Base-by-base conservation (phyloP, 352 stramenopile genomes). In the Pythium periplocum region DNA sequence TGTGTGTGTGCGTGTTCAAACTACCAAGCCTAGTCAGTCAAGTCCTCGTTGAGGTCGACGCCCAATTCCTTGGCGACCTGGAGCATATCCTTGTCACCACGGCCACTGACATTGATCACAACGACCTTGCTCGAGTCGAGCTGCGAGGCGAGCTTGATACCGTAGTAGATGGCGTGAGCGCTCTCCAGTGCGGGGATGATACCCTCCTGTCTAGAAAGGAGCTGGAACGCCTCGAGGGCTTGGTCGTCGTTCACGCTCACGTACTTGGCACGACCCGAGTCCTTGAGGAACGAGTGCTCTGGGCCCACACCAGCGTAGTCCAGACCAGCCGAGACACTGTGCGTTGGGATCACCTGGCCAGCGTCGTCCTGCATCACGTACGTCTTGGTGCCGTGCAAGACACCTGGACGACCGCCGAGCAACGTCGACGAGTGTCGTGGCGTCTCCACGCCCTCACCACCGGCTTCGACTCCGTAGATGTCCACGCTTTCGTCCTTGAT, bases 51-150 rank as follows among this genome's bases (percentile, higher is more conserved):
- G 36, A 93, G 66, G 75, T 98, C 92, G 6, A 99, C 91, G 34
- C 94, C 93, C 55, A 98, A 88, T 48, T 97, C 93, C 66, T 95
- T 97, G 33, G 97, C 96, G 31, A 99, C 90, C 63, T 98, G 96
- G 33, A 98, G 84, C 96, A 99, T 99, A 71, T 99, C 96, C 83
- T 99, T 99, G 77, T 99, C 97, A 45, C 97, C 96, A 42, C 97
- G 89, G 26, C 97, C 97, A 78, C 93, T 98, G 59, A 99, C 86
- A 73, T 98, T 98, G 53, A 99, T 97, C 2, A 99, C 89, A 57
- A 99, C 79, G 63, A 90, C 93, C 76, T 95, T 96, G 59, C 86
- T 91, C 33, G 82, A 65, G 30, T 77, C 64, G 47, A 98, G 64
- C 42, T 83, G 84, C 61, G 90, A 90, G 7, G 95, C 94, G 26